Conservation (phyloP, 1,284 basidiomycete genomes). For the Ceratobasidium sp. region DNA sequence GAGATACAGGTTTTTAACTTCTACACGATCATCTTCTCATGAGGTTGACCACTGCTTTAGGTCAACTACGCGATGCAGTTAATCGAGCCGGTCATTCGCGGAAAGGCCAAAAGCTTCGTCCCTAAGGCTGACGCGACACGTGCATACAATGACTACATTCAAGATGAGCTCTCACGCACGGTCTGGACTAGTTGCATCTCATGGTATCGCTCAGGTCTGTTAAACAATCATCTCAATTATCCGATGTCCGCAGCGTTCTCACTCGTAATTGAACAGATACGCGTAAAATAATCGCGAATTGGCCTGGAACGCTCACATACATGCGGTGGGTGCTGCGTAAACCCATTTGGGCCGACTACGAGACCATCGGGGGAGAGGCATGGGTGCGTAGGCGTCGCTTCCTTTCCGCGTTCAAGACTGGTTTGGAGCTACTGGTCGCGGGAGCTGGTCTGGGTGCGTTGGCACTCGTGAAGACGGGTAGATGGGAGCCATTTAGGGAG, state of each 20-base stretch:
- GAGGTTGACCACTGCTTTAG: neutral
- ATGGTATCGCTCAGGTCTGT: conserved; percentile 1
- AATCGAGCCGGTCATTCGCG: conserved; percentile 13
- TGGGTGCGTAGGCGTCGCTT: conserved; percentile 10
- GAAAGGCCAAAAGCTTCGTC: conserved; percentile 21
- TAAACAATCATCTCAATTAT: neutral
- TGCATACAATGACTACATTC: conserved; percentile 25
- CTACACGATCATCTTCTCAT: neutral
- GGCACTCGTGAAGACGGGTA: neutral
- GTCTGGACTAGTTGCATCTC: conserved; percentile 17
- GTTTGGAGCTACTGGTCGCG: neutral
- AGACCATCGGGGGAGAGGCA: conserved; percentile 15
- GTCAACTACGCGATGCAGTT: conserved; percentile 38
- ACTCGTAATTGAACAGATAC: neutral
- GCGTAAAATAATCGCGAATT: neutral
- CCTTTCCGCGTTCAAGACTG: neutral
- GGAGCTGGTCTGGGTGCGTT: conserved; percentile 2
- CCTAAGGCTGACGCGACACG: neutral
- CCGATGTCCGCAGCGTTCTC: too few relatives aligned
- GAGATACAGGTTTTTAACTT: conserved; percentile 13
- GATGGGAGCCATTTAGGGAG: too few relatives aligned
- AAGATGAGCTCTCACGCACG: conserved; percentile 1
- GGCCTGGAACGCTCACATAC: conserved; percentile 2
- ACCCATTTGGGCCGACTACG: conserved; percentile 14
- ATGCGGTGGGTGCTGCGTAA: conserved; percentile 9